Evolutionary conservation across 352 stramenopile genomes (phyloP), one percentile per base, ranked within the genome.

Genomic region (Globisporangium iwayamae): DNA sequence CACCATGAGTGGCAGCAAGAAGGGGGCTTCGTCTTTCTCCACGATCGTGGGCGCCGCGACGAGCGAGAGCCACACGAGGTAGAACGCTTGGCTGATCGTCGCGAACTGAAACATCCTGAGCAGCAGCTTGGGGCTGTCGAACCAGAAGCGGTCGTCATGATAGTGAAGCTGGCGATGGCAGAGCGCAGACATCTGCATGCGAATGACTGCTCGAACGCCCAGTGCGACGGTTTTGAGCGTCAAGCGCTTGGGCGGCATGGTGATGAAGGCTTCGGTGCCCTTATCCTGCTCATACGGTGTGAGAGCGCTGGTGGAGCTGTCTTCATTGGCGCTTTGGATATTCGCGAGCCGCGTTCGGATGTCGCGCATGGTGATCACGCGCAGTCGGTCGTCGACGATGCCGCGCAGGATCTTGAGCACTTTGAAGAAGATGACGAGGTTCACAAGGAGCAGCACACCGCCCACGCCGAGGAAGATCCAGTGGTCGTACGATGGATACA

Each of bases 131-230:
- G 87, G 87, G 52, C 79, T 90, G 54, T 85, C 68, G 58, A 95
- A 94, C 87, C 87, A 95, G 62, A 94, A 95, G 10, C 78, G 83
- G 34, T 91, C 62, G 60, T 95, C 79, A 59, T 95, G 87, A 56
- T 86, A 75, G 51, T 95, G 87, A 16, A 95, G 78, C 62, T 93
- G 85, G 22, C 75, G 77, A 39, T 95, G 87, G 53, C 85, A 95
- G 41, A 95, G 66, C 18, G 85, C 84, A n/a, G 84, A 92, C 86
- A 95, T 95, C 52, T 95, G 87, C 85, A 95, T 93, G 4, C 87
- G 83, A 48, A 95, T 83, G 9, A 91, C 57, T 0, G 85, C 81
- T 0, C 87, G 85, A 4, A 95, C 79, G 25, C 76, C 65, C 13
- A 91, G 65, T 2, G 85, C 85, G 16, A 81, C 78, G 0, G 73